Evolutionary conservation across 83 land plant species (phyloP).

Genomic region (Diphasiastrum complanatum): DNA sequence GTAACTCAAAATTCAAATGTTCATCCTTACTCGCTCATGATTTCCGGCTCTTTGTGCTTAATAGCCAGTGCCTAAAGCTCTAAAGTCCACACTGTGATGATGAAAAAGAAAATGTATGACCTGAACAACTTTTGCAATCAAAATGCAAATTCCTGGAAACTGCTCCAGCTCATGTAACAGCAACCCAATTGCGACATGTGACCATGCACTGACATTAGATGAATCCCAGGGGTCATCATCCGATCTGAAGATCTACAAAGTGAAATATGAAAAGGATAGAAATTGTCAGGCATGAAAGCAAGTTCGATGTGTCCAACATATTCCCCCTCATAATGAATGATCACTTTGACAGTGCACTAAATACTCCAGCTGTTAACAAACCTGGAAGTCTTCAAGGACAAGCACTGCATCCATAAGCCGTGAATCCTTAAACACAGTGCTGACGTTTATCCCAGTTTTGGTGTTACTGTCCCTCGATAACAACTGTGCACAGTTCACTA

Average conservation of each 20-base stretch:
- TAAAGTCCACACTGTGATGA: not conserved
- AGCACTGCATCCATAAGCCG: constrained; percentile 35
- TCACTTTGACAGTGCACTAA: not conserved
- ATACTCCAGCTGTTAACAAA: not conserved
- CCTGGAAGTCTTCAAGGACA: constrained; percentile 38
- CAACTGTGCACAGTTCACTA: constrained; percentile 34
- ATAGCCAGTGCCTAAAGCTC: too few species aligned
- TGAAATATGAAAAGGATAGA: not conserved
- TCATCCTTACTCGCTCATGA: too few species aligned
- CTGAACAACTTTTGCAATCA: constrained; percentile 29
- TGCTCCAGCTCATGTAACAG: constrained; percentile 30
- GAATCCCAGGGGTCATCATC: constrained; percentile 23
- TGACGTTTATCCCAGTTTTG: constrained; percentile 24
- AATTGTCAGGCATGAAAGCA: not conserved
- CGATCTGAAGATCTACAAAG: constrained; percentile 16
- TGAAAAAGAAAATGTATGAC: constrained; percentile 15
- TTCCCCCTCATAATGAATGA: not conserved
- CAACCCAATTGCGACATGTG: constrained; percentile 30
- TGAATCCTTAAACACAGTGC: constrained; percentile 24
- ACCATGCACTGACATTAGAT: constrained; percentile 32
- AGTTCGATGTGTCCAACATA: not conserved
- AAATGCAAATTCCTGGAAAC: constrained; percentile 36
- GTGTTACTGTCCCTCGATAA: constrained; percentile 30
- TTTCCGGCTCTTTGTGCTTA: too few species aligned
- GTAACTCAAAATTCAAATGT: too few species aligned